These are phyloP conservation scores for Penstemon eatonii DNA, from an alignment of 257 asterid genomes.

Conservation along the genomic window DNA sequence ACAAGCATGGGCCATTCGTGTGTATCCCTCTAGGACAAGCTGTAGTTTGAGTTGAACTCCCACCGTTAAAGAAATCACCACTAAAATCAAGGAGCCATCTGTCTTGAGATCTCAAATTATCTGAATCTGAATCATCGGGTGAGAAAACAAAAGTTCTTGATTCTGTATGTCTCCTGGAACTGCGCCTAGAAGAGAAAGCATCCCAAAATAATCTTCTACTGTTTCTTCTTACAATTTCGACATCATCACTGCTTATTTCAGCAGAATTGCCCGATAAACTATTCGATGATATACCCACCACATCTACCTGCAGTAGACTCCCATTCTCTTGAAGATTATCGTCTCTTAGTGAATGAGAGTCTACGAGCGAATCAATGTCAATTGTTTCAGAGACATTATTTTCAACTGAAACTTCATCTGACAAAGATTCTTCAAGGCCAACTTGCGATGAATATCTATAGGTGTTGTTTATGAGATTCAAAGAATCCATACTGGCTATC, in stretches of 20 bases:
- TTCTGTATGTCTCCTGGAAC: slow-evolving; percentile 63
- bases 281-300: slow-evolving; percentile 53
- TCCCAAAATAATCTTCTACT: slow-evolving; percentile 92
- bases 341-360: slow-evolving; percentile 37
- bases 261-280: slow-evolving; percentile 48
- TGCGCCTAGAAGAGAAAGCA: slow-evolving; percentile 65
- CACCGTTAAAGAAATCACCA: slow-evolving; percentile 51
- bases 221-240: slow-evolving; percentile 44
- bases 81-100: slow-evolving; percentile 63
- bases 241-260: slow-evolving; percentile 50
- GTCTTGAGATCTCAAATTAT: slow-evolving; percentile 49
- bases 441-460: slow-evolving; percentile 33
- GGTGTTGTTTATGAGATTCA: slow-evolving; percentile 30
- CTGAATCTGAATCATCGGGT: slow-evolving; percentile 55
- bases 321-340: slow-evolving; percentile 46
- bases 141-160: slow-evolving; percentile 47
- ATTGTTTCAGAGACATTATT: slow-evolving; percentile 54
- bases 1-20: slow-evolving; percentile 70
- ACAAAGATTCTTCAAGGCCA: slow-evolving; percentile 42
- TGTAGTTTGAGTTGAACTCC: slow-evolving; percentile 40
- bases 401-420: slow-evolving; percentile 54
- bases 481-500: slow-evolving; percentile 28
- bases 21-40: slow-evolving; percentile 79
- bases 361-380: slow-evolving; percentile 49
- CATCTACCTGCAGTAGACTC: slow-evolving; percentile 53